Base-by-base conservation (phyloP, 805 yeast genomes). In the Metschnikowia aberdeeniae region DNA sequence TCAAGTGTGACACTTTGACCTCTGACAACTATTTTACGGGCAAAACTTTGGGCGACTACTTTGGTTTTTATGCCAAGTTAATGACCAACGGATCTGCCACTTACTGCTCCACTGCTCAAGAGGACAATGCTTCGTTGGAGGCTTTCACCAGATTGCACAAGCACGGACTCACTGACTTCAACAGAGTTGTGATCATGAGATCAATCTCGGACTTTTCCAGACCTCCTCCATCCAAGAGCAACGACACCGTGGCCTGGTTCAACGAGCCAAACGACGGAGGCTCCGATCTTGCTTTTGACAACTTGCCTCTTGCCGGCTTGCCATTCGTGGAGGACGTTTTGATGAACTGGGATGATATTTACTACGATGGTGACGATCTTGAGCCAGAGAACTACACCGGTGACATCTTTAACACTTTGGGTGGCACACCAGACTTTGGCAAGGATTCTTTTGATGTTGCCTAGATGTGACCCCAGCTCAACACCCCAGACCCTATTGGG, bases 121-220 rank as follows among this genome's bases (percentile, higher is more conserved):
- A 82, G 61, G 87, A 82, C 58, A 77, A 80, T 58, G 86, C 86
- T 13, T 68, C 82, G 12, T 72, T 81, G 56, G 85, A 81, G 60
- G 78, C 80, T 7, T 61, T 81, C 45, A 54, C 78, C 38, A 75
- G 87, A 67, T 72, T 75, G 56, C 77, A 76, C 49, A 67, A 66
- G 47, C 68, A 67, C 52, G 84, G 82, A 8, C 67, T 80, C 48
- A 78, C 77, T 42, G 84, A 80, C 60, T 81, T 64, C 59, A 63
- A 73, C 49, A 74, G 86, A 63, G 68, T 81, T 49, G 78, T 80
- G 10, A 68, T 80, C 24, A 66, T 80, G 78, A 77, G 86, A 68
- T 69, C 84, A 39, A 78, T 78, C 50, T 77, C 84, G 4, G 83
- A 81, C 63, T 79, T 77, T 54, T 68, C 76, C 51, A 68, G 77